phyloP scores from a whole-genome alignment of 1,284 basidiomycete genomes.

The Binderoboletus segoi region DNA sequence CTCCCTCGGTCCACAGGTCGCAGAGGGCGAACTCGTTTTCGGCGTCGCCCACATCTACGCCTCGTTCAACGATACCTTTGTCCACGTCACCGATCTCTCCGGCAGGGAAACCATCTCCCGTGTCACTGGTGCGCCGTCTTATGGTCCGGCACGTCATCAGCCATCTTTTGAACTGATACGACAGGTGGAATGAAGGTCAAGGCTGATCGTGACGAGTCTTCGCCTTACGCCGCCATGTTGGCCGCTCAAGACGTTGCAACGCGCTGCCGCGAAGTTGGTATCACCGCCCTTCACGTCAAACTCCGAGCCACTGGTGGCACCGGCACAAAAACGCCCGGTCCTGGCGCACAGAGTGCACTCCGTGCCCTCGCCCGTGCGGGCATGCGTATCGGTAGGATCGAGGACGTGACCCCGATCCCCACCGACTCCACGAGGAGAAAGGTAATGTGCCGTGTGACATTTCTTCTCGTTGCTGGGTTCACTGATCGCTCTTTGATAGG shows the following conservation, averaged over 20 bases:
- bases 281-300: constrained; percentile 98
- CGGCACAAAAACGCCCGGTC: constrained; percentile 98
- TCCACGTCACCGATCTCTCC: constrained; percentile 98
- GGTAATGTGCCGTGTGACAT: constrained; percentile 45
- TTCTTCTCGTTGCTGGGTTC: neutral
- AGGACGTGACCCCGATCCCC: constrained; percentile 96
- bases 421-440: constrained; percentile 98
- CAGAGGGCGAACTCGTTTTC: constrained; percentile 94
- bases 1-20: constrained; percentile 91
- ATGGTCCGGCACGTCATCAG: neutral
- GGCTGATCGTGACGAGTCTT: constrained; percentile 99
- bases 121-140: constrained; percentile 77
- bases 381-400: constrained; percentile 98
- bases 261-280: constrained; percentile 98
- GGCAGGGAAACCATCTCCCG: constrained; percentile 99
- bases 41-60: constrained; percentile 98
- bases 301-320: constrained; percentile 98
- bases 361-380: constrained; percentile 98
- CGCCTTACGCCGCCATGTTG: constrained; percentile 99
- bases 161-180: neutral
- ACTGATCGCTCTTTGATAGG: constrained; percentile 51
- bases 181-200: constrained; percentile 99
- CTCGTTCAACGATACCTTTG: constrained; percentile 99
- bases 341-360: constrained; percentile 97
- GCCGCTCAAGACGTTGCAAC: constrained; percentile 96